Conservation (phyloP, 306 rosid genomes). For the Gynostemma pentaphyllum region DNA sequence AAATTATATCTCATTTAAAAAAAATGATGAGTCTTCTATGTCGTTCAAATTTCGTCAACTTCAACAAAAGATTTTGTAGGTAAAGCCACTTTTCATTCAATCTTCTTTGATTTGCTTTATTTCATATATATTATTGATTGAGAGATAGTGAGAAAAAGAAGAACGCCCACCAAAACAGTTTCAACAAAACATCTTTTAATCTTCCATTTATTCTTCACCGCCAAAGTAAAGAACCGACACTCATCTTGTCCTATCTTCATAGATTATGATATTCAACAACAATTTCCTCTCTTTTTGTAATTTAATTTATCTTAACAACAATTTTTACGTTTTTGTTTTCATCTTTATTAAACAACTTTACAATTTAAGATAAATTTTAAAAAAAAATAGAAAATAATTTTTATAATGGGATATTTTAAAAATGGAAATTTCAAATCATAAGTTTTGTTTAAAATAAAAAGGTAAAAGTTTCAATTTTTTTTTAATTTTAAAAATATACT, state of each 20-base stretch:
- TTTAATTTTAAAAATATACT: too few species aligned
- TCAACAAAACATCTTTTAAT: background rate
- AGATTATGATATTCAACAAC: background rate
- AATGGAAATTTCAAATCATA: too few species aligned
- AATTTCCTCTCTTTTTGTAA: background rate
- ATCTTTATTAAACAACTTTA: too few species aligned
- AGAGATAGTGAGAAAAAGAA: background rate
- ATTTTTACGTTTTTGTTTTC: too few species aligned
- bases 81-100: slow-evolving; percentile 7
- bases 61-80: slow-evolving; percentile 7
- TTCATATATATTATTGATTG: background rate
- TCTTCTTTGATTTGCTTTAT: background rate
- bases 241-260: background rate
- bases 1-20: too few species aligned
- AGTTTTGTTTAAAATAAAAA: too few species aligned
- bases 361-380: too few species aligned
- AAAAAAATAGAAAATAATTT: too few species aligned
- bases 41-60: slow-evolving; percentile 7
- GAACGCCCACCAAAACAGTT: background rate
- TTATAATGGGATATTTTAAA: too few species aligned
- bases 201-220: background rate
- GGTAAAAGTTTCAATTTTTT: too few species aligned
- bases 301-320: too few species aligned
- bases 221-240: background rate
- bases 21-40: background rate